Evolutionary conservation across 208 protist genomes (phyloP).

Genomic region (Acanthamoeba sp.): DNA sequence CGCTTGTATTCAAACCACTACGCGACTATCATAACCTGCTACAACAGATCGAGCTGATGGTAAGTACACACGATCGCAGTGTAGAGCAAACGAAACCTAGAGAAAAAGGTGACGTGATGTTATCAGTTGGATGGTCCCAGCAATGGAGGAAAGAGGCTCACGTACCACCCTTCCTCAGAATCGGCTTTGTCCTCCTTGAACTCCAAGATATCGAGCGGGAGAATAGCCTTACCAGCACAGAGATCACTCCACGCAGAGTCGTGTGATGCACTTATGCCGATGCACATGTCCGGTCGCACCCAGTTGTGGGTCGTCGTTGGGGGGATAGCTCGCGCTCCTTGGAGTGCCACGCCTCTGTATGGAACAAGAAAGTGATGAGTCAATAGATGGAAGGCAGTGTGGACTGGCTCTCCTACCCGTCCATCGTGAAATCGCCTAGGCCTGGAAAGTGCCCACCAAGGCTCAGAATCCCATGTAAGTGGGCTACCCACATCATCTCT

Average conservation of each 20-base stretch:
- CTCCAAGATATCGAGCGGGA: background rate
- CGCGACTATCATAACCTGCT: too few relatives aligned
- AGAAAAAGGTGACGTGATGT: background rate
- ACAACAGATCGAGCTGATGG: background rate
- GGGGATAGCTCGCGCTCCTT: background rate
- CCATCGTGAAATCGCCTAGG: background rate
- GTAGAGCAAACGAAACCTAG: background rate
- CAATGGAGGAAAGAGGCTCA: background rate
- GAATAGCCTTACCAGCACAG: background rate
- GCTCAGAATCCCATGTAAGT: background rate
- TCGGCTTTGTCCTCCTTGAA: background rate
- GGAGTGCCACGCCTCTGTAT: background rate
- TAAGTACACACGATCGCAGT: background rate
- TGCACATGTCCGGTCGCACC: background rate
- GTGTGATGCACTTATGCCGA: background rate
- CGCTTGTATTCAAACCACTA: too few relatives aligned
- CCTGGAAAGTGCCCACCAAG: background rate
- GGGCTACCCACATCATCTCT: background rate
- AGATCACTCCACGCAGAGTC: background rate
- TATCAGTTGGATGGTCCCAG: background rate
- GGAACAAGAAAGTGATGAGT: background rate
- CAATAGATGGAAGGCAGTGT: background rate
- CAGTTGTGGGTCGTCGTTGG: background rate
- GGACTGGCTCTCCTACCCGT: background rate
- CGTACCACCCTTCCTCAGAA: background rate